A percentile compares a stretch with the other conserved stretches of the same genome.
phyloP scores from a whole-genome alignment of 106 monocot species.

The Alisma plantagoaquatica region DNA sequence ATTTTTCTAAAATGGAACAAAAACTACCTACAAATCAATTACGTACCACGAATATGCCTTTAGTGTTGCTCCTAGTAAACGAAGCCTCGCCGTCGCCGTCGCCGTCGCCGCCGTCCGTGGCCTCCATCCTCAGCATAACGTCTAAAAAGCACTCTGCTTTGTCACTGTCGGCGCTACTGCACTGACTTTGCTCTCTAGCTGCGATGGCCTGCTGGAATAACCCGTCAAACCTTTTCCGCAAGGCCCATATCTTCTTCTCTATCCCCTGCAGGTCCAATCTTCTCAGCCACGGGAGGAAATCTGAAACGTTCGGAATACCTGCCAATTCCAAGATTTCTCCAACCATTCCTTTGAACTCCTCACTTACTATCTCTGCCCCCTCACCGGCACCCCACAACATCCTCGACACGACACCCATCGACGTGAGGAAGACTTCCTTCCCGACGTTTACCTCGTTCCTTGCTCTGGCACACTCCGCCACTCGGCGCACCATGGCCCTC shows the following conservation, averaged over 20 bases:
- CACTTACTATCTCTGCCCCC: constrained; percentile 3
- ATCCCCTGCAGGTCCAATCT: too few relatives aligned
- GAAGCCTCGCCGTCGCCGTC: constrained; percentile 5
- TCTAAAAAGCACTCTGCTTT: constrained; percentile 3
- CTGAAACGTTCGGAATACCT: constrained; percentile 9
- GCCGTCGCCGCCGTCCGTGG: background rate
- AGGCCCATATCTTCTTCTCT: background rate
- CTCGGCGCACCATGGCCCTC: constrained; percentile 11
- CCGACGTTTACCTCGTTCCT: constrained; percentile 21
- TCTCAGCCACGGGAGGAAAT: constrained; percentile 20
- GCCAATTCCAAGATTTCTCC: too few relatives aligned
- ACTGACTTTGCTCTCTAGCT: background rate
- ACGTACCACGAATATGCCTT: constrained; percentile 15
- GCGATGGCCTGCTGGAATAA: constrained; percentile 1
- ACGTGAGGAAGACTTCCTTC: constrained; percentile 24
- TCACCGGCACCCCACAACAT: constrained; percentile 52
- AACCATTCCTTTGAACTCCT: constrained; percentile 9
- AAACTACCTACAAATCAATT: background rate
- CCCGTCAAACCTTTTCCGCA: background rate
- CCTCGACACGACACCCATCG: constrained; percentile 40
- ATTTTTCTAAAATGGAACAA: background rate
- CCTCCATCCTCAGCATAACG: constrained; percentile 5
- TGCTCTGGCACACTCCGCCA: background rate
- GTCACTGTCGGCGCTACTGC: background rate
- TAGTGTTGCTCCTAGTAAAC: constrained; percentile 9